phyloP scores from a whole-genome alignment of 495 filamentous ascomycete species.

The Annulohypoxylon moriforme region DNA sequence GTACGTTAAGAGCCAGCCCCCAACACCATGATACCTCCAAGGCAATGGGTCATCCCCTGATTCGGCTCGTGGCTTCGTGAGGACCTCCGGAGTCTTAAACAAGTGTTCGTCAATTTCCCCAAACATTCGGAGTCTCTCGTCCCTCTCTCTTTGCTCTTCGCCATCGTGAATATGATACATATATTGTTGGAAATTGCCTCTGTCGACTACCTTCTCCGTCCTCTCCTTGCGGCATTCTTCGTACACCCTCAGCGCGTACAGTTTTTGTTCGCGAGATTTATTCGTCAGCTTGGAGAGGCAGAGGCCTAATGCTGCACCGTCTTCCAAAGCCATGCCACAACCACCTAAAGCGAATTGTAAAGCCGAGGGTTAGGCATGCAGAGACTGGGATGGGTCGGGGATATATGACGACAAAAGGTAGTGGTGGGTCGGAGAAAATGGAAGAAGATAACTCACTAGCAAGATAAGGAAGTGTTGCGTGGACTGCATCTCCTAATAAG shows the following conservation, averaged over 20 bases:
- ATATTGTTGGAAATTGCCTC: slow-evolving; percentile 64
- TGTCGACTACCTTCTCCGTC: slow-evolving; percentile 66
- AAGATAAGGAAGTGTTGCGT: slow-evolving; percentile 75
- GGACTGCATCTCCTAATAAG: slow-evolving; percentile 75
- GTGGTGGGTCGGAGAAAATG: not conserved
- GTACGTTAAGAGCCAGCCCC: slow-evolving; percentile 66
- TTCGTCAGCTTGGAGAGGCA: slow-evolving; percentile 49
- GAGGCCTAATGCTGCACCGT: slow-evolving; percentile 58
- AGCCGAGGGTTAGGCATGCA: not conserved
- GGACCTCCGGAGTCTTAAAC: slow-evolving; percentile 44
- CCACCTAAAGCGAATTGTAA: slow-evolving; percentile 35
- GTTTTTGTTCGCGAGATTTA: slow-evolving; percentile 53
- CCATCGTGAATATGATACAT: slow-evolving; percentile 70
- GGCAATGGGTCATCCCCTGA: slow-evolving; percentile 47
- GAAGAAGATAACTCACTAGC: slow-evolving; percentile 34
- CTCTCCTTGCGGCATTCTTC: slow-evolving; percentile 67
- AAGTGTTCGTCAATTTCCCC: slow-evolving; percentile 43
- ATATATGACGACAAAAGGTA: not conserved
- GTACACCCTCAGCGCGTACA: slow-evolving; percentile 61
- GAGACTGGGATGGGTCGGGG: not conserved
- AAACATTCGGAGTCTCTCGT: slow-evolving; percentile 58
- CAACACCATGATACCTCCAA: slow-evolving; percentile 68
- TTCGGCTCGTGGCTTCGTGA: slow-evolving; percentile 58
- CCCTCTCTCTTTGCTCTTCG: slow-evolving; percentile 63
- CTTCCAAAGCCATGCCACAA: slow-evolving; percentile 58